Percentiles rank a stretch among this genome's conserved stretches.
phyloP scores from a whole-genome alignment of 192 early-diverging fungal genomes.

The Entomortierella beljakovae region DNA sequence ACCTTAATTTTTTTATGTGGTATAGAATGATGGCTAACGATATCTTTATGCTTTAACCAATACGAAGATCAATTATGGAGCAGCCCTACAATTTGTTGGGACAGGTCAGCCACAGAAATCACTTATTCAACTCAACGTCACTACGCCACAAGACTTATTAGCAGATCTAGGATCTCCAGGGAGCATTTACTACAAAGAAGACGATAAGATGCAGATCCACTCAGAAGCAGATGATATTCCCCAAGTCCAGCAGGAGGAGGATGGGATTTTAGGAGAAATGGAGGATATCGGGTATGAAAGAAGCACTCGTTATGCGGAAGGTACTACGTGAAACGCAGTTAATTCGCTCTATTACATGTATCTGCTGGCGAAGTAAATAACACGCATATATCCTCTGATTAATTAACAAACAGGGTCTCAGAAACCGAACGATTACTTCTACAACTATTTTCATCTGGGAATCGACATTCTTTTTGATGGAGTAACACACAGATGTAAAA shows the following conservation, averaged over 20 bases:
- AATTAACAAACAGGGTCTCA: constrained; percentile 28
- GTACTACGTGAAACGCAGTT: constrained; percentile 6
- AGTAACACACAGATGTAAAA: constrained; percentile 71
- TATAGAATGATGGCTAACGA: not conserved
- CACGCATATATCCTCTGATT: not conserved
- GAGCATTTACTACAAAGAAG: constrained; percentile 71
- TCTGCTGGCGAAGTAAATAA: not conserved
- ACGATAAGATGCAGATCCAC: constrained; percentile 81
- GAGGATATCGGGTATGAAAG: constrained; percentile 48
- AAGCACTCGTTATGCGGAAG: constrained; percentile 19
- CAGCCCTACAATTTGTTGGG: constrained; percentile 53
- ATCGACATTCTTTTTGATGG: constrained; percentile 82
- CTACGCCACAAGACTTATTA: constrained; percentile 77
- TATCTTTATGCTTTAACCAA: not conserved
- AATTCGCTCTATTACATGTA: not conserved
- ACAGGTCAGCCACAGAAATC: constrained; percentile 33
- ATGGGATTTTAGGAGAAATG: constrained; percentile 43
- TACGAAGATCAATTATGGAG: constrained; percentile 55
- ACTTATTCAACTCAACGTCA: constrained; percentile 60
- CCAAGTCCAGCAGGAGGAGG: constrained; percentile 29
- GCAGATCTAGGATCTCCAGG: constrained; percentile 76
- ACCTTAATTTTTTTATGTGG: not conserved
- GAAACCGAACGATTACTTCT: constrained; percentile 76
- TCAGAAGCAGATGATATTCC: constrained; percentile 47
- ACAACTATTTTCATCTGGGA: constrained; percentile 81